Evolutionary conservation across 768 basidiomycete species (phyloP), one percentile per base, ranked within the genome.

Genomic region (Stropharia rugosoannulata): DNA sequence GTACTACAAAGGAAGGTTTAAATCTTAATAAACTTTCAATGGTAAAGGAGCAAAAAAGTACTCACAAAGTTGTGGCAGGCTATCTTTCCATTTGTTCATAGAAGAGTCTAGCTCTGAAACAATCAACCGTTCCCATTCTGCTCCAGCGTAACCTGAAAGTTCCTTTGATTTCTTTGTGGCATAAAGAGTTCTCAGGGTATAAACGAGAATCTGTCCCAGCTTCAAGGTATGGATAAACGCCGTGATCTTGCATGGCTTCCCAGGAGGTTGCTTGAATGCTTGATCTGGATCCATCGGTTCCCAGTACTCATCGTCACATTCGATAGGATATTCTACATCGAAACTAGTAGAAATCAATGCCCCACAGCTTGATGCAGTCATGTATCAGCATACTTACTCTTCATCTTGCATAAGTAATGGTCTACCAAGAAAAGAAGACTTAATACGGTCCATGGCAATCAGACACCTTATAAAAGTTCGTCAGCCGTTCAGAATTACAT

Each of bases 371-470:
- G 4, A 18, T n/a, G 11, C 40, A 38, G n/a, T 27, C 22, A n/a
- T 4, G 11, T 42, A 15, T 7, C 8, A n/a, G 8, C 2, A 4
- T 37, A 16, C 59, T 57, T 59, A 85, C 83, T 90, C 89, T 66
- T 87, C 87, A 43, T 89, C 86, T 49, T 86, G 83, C 3, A 90
- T 76, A 2, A 83, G 80, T 50, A 81, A 76, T 0, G 87, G 83
- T 15, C 90, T 76, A 10, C 91, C 90, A 25, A 89, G 73, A 46
- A 78, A 78, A 5, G 78, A 71, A 32, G 78, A 78, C 39, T 71
- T 56, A 42, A 67, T 40, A 13, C 73, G 60, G 51, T 77, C 76
- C 39, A 68, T 48, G 29, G 57, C 60, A 47, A 73, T 56, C n/a
- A 75, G 58, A 50, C 67, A 68, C 71, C 68, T 68, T 29, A 16